phyloP scores from a whole-genome alignment of 1,139 yeast genomes.

The Pichia sp. region DNA sequence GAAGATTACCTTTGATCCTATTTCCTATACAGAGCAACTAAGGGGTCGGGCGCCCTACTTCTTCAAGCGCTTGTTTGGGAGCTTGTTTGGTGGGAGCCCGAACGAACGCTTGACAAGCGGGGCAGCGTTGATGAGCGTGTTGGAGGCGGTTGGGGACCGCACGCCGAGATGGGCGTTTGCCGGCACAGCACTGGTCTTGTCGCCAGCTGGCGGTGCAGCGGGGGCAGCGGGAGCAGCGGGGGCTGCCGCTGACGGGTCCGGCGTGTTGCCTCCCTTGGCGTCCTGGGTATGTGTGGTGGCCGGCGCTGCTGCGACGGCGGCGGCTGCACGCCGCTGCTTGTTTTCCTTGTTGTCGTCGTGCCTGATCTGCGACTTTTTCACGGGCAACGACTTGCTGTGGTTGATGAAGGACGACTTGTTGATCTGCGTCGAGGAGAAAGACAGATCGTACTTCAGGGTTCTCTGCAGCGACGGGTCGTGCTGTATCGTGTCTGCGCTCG shows the following conservation, averaged over 20 bases:
- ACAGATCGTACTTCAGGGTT: conserved; percentile 41
- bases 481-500: conserved; percentile 51
- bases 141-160: not conserved
- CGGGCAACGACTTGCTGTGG: conserved; percentile 56
- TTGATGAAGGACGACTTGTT: conserved; percentile 46
- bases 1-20: too few relatives aligned
- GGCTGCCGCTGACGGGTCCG: too few relatives aligned
- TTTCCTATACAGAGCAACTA: not conserved
- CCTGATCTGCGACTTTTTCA: conserved; percentile 37
- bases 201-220: not conserved
- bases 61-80: conserved; percentile 23
- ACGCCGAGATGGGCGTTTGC: not conserved
- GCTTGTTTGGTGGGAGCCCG: conserved; percentile 25
- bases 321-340: not conserved
- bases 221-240: not conserved
- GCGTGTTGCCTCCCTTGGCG: too few relatives aligned
- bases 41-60: conserved; percentile 11
- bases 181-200: too few relatives aligned
- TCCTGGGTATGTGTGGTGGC: not conserved
- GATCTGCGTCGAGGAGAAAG: conserved; percentile 47
- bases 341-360: conserved; percentile 21
- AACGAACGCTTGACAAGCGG: conserved; percentile 23
- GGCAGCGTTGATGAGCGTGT: not conserved
- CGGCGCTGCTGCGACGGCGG: not conserved
- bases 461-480: conserved; percentile 39